phyloP scores from a whole-genome alignment of 345 rosid genomes.

The Hibiscus tridactylites region DNA sequence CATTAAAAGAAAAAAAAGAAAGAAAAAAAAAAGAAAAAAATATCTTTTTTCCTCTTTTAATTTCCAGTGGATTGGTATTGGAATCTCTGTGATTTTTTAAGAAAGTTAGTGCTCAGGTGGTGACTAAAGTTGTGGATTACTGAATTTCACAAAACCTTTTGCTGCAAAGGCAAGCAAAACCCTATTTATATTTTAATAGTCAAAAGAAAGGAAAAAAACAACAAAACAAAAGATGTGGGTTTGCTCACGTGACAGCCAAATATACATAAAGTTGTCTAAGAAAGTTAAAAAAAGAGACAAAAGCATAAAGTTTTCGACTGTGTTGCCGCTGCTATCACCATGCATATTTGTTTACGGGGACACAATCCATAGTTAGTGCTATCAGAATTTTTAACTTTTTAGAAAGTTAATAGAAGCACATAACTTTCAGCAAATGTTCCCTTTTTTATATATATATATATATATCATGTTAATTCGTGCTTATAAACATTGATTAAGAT shows the following conservation, averaged over 20 bases:
- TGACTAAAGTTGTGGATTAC: constrained; percentile 4
- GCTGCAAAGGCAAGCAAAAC: constrained; percentile 1
- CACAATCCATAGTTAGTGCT: not conserved
- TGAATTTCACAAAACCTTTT: constrained; percentile 1
- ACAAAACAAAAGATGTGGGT: not conserved
- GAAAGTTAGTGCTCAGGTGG: constrained; percentile 3
- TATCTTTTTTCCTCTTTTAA: not conserved
- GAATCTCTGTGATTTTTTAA: not conserved
- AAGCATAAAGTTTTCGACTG: not conserved
- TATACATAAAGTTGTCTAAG: not conserved
- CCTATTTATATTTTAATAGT: not conserved
- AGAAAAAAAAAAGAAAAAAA: too few species aligned
- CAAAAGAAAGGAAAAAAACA: not conserved
- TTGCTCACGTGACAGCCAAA: not conserved
- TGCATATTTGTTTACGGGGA: not conserved
- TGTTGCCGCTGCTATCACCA: constrained; percentile 6
- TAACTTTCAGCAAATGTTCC: not conserved
- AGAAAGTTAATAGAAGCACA: not conserved
- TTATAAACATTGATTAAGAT: not conserved
- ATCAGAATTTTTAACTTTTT: not conserved
- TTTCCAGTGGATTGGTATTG: not conserved
- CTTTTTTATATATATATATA: not conserved
- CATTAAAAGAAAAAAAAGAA: not conserved
- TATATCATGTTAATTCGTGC: not conserved
- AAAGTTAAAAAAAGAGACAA: not conserved